Evolutionary conservation across 2,329 filamentous ascomycete genomes (phyloP), one percentile per base, ranked within the genome.

Genomic region (Fusarium continuum): DNA sequence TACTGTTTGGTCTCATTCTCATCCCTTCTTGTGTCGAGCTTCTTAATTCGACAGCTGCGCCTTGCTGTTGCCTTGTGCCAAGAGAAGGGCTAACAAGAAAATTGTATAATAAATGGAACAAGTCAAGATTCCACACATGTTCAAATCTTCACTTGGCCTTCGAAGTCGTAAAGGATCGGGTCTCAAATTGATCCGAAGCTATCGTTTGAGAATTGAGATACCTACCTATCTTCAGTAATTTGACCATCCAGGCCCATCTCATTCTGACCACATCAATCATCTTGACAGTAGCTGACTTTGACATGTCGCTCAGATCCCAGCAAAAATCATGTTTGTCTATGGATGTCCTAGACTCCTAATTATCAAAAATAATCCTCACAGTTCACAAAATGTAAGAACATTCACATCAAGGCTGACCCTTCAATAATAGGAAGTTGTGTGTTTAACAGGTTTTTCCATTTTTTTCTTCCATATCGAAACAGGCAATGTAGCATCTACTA

Each of bases 91-190:
- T 29, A n/a, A 49, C 26, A 25, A 41, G 38, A 51, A 39, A 40
- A 45, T 28, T 68, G 65, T 70, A 70, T 44, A 48, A 62, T 66
- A 68, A 57, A 57, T 65, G 67, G 56, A 69, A 61, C 54, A 65
- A 7, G 22, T 55, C 25, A 22, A 23, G 19, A 16, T 63, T 68
- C 53, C 50, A 55, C 29, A 35, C 22, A 39, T 13, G 16, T 4
- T 11, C 4, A 23, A 10, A n/a, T 46, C 6, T 7, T 8, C 25
- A 8, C 17, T 39, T n/a, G n/a, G n/a, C n/a, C 14, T 23, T 34
- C 45, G 36, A 54, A 41, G 19, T 25, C 10, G 11, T n/a, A 17
- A 41, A 8, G 13, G 9, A 14, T 28, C 25, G 5, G 9, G 9
- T 6, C 5, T 17, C 11, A 3, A 10, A 10, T 8, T 39, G 9